Evolutionary conservation across 352 stramenopile genomes (phyloP), one percentile per base, ranked within the genome.

Genomic region (Globisporangium viniferum): DNA sequence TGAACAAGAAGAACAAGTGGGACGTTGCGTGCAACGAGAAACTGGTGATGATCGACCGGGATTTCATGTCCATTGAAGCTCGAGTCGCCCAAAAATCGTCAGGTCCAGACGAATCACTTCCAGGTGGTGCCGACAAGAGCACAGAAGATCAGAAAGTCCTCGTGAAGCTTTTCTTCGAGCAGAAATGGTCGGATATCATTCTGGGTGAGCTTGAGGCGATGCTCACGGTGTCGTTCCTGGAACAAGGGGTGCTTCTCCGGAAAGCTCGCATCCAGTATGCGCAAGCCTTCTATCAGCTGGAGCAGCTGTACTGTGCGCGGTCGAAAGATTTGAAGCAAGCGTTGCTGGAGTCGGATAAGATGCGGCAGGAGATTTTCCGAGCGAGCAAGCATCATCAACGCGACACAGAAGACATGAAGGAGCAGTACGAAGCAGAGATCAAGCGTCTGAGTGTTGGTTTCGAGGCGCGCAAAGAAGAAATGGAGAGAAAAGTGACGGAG

Each of bases 101-200:
- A 3, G 54, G 36, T 0, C 8, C 31, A 15, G 65, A 36, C 20
- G 58, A 67, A 4, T 9, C 10, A 46, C 39, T 49, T 27, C 53
- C 35, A 18, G 27, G 33, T 10, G 9, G 5, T 1, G 22, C 8
- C 20, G 33, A 48, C 33, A 74, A 55, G 15, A 58, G n/a, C 33
- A 35, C 18, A 1, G 53, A 68, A 8, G 57, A 69, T 10, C 79
- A 79, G 33, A 79, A 78, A 18, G 41, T 64, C 0, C 77, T 98
- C 3, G 79, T 81, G 2, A 82, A 75, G 31, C 79, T 92, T 18
- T 66, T 97, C 8, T 97, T 96, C 41, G 86, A 92, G 59, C 90
- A 98, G 61, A 97, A 98, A 60, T 97, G 92, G 90, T 80, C 92
- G 9, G 90, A 98, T 63, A 69, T 97, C 3, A 73, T 94, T 20